phyloP scores from a whole-genome alignment of 2,329 filamentous ascomycete species.

The Colletotrichum incanum region DNA sequence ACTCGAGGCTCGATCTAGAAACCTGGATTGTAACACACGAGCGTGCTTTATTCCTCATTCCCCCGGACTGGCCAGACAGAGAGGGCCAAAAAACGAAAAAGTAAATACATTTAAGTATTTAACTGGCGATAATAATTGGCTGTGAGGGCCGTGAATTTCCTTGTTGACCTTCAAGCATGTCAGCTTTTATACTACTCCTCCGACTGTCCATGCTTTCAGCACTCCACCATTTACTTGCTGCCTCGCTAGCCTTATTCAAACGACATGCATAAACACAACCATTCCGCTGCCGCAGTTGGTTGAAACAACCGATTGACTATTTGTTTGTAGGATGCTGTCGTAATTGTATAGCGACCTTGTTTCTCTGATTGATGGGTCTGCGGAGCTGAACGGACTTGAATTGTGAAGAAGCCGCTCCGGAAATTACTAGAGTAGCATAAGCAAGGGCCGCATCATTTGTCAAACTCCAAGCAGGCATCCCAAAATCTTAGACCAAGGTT shows the following conservation, averaged over 20 bases:
- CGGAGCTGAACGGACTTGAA: neutral
- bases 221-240: neutral
- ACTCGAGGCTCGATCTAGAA: slow-evolving; percentile 1
- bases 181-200: neutral
- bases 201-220: neutral
- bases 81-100: too few species aligned
- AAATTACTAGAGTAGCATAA: neutral
- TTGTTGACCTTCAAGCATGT: neutral
- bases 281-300: neutral
- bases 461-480: neutral
- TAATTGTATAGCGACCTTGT: neutral
- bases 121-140: too few species aligned
- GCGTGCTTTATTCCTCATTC: neutral
- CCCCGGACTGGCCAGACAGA: neutral
- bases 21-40: neutral
- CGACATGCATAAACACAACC: neutral
- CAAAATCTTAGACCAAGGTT: neutral
- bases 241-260: neutral
- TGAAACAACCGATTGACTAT: neutral
- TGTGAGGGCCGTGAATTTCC: neutral
- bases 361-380: neutral
- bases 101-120: too few species aligned
- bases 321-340: neutral
- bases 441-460: neutral
- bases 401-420: neutral